Percentiles rank a stretch among this genome's conserved stretches.
Evolutionary conservation across 345 rosid genomes (phyloP).

Genomic region (Crucihimalaya himalaica): DNA sequence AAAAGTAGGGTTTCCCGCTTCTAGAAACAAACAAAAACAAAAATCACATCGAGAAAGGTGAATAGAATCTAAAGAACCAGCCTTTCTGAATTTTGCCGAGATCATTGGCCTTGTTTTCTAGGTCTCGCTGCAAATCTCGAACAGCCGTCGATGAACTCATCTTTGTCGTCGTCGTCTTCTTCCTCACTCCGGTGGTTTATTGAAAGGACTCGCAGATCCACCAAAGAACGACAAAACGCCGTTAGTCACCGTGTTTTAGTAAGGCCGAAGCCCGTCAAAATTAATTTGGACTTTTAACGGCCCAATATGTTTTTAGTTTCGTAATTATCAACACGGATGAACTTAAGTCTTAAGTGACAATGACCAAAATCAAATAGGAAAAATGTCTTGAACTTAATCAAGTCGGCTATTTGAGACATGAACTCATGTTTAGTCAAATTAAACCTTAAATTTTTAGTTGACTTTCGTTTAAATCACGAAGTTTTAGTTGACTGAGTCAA

Average conservation of each 20-base stretch:
- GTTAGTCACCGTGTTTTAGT: neutral
- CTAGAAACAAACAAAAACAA: neutral
- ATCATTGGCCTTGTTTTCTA: conserved; percentile 79
- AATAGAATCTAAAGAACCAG: neutral
- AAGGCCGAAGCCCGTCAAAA: neutral
- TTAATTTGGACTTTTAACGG: neutral
- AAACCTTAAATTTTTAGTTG: too few relatives aligned
- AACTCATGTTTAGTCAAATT: too few relatives aligned
- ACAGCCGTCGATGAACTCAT: conserved; percentile 76
- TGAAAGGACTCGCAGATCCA: conserved; percentile 28
- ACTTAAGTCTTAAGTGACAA: too few relatives aligned
- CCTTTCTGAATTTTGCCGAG: conserved; percentile 90
- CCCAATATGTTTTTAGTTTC: neutral
- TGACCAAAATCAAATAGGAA: too few relatives aligned
- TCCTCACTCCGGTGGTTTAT: conserved; percentile 3
- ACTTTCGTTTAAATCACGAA: too few relatives aligned
- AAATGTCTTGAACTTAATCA: too few relatives aligned
- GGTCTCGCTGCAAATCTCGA: conserved; percentile 79
- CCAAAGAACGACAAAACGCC: conserved; percentile 1
- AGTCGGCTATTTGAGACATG: too few relatives aligned
- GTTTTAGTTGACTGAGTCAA: too few relatives aligned
- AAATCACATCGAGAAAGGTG: neutral
- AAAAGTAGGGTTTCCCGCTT: conserved; percentile 19
- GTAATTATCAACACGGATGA: neutral
- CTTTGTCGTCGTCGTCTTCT: neutral